These are phyloP conservation scores for Beauveria asiatica DNA, from an alignment of 2,329 filamentous ascomycete species.

Conservation along the genomic window DNA sequence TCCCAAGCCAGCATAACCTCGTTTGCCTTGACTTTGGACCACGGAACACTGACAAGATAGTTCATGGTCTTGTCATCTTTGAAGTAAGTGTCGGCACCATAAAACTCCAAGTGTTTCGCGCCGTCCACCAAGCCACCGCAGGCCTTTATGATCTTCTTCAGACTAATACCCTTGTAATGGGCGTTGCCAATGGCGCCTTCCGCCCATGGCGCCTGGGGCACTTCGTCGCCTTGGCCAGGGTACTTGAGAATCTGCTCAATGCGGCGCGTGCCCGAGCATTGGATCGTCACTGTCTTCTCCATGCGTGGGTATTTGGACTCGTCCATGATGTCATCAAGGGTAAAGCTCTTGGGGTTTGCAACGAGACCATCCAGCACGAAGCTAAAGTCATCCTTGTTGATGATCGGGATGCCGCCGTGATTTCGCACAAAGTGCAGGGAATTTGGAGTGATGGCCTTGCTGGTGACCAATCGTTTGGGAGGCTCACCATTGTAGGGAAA, in stretches of 20 bases:
- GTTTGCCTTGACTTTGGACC: conserved; percentile 56
- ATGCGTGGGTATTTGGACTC: conserved; percentile 51
- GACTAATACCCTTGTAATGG: conserved; percentile 51
- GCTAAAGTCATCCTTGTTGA: conserved; percentile 46
- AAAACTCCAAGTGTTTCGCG: conserved; percentile 57
- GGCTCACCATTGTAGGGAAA: conserved; percentile 59
- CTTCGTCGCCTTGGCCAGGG: conserved; percentile 58
- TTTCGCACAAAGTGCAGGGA: conserved; percentile 56
- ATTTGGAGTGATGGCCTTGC: conserved; percentile 53
- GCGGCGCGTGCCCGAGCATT: conserved; percentile 61
- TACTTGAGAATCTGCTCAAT: conserved; percentile 60
- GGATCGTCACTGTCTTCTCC: conserved; percentile 51
- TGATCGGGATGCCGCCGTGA: conserved; percentile 61
- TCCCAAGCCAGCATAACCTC: conserved; percentile 63
- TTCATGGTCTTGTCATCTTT: conserved; percentile 58
- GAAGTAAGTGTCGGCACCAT: conserved; percentile 65
- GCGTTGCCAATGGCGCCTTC: conserved; percentile 63
- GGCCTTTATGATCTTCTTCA: conserved; percentile 63
- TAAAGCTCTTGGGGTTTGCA: conserved; percentile 46
- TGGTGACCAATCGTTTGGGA: conserved; percentile 46
- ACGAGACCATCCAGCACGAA: conserved; percentile 54
- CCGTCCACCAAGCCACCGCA: conserved; percentile 51
- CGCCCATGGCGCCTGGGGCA: conserved; percentile 47
- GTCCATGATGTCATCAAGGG: conserved; percentile 51
- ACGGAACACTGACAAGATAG: conserved; percentile 59